phyloP scores from a whole-genome alignment of 2,329 filamentous ascomycete genomes.

The Camptophora hylomeconis region DNA sequence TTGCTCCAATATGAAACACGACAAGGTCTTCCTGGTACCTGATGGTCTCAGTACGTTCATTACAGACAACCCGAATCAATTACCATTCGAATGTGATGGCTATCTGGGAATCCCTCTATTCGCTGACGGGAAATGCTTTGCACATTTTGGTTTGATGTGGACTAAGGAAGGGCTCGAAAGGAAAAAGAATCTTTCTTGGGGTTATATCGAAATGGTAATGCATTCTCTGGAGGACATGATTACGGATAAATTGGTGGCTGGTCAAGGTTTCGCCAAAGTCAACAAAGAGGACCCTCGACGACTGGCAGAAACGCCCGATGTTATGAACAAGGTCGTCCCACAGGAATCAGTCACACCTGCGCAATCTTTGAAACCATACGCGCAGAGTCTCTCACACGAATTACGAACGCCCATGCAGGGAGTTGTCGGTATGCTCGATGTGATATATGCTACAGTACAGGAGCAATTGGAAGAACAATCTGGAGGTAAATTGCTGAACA shows the following conservation, averaged over 20 bases:
- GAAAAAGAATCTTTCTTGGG: constrained; percentile 45
- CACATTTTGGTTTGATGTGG: constrained; percentile 63
- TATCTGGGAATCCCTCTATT: constrained; percentile 57
- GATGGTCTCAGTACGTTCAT: constrained; percentile 47
- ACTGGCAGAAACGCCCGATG: constrained; percentile 14
- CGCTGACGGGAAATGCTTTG: constrained; percentile 51
- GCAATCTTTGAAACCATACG: constrained; percentile 57
- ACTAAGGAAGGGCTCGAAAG: constrained; percentile 45
- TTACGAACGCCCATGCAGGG: constrained; percentile 63
- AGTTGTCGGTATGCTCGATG: constrained; percentile 62
- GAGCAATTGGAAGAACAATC: constrained; percentile 47
- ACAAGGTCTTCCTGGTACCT: constrained; percentile 57
- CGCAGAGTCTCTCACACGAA: constrained; percentile 60
- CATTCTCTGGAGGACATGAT: constrained; percentile 58
- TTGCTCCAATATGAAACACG: constrained; percentile 56
- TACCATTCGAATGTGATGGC: constrained; percentile 50
- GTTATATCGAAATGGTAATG: constrained; percentile 53
- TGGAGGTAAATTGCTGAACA: constrained; percentile 36
- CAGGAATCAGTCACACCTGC: constrained; percentile 43
- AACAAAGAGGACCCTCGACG: constrained; percentile 20
- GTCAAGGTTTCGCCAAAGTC: constrained; percentile 32
- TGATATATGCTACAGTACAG: constrained; percentile 60
- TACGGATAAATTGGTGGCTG: constrained; percentile 42
- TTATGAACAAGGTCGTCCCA: constrained; percentile 34
- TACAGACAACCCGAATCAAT: constrained; percentile 45